Conservation (phyloP, 352 stramenopile genomes). For the Phytophthora niederhauseri region DNA sequence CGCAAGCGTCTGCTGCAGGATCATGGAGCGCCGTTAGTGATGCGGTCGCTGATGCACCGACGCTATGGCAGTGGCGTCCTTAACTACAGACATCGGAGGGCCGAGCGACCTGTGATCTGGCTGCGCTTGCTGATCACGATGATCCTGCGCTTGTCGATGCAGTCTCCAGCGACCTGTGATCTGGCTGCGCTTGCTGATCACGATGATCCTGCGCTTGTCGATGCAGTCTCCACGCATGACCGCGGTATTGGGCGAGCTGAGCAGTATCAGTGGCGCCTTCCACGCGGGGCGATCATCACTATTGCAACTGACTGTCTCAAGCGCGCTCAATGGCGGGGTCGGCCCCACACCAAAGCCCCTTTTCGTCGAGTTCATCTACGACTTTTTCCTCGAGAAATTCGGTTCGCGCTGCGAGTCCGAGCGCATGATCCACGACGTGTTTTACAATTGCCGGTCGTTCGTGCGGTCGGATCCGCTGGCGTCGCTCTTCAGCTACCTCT, state of each 20-base stretch:
- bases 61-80: constrained; percentile 50
- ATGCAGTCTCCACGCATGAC: constrained; percentile 38
- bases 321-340: constrained; percentile 62
- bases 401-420: constrained; percentile 76
- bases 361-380: constrained; percentile 81
- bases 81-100: constrained; percentile 35
- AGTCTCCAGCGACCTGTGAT: constrained; percentile 44
- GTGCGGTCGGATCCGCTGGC: constrained; percentile 47
- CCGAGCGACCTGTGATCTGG: constrained; percentile 63
- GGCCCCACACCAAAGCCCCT: constrained; percentile 56
- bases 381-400: constrained; percentile 74
- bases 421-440: constrained; percentile 85
- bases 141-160: constrained; percentile 54
- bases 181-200: constrained; percentile 69
- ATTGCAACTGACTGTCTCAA: constrained; percentile 30
- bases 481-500: constrained; percentile 71
- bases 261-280: constrained; percentile 45
- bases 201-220: constrained; percentile 55
- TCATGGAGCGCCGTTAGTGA: constrained; percentile 67
- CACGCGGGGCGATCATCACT: constrained; percentile 22
- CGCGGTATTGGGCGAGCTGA: constrained; percentile 46
- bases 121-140: constrained; percentile 62
- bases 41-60: constrained; percentile 76
- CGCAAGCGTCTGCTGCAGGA: constrained; percentile 68
- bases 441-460: constrained; percentile 71